phyloP scores from a whole-genome alignment of 2,329 filamentous ascomycete genomes.

The Curvularia hawaiiensis region DNA sequence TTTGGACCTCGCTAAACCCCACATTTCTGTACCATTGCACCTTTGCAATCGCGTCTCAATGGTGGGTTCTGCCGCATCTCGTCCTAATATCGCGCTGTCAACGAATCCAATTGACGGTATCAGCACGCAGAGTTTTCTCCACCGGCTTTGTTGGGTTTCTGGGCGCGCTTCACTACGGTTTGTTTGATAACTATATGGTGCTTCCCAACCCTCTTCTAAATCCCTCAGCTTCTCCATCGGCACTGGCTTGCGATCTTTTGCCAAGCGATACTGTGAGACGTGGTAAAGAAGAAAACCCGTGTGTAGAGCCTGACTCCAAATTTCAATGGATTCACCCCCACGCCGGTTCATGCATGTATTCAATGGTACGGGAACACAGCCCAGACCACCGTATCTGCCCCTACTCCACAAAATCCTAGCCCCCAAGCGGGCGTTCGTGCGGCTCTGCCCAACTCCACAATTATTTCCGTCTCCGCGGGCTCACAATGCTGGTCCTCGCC shows the following conservation, averaged over 20 bases:
- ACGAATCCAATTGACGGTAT: constrained; percentile 16
- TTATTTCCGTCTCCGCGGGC: constrained; percentile 12
- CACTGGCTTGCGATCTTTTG: background rate
- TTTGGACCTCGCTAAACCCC: constrained; percentile 36
- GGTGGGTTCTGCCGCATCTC: constrained; percentile 15
- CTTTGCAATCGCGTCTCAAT: constrained; percentile 20
- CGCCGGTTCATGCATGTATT: constrained; percentile 8
- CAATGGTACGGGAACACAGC: constrained; percentile 7
- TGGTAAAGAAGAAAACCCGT: too few relatives aligned
- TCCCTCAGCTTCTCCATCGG: background rate
- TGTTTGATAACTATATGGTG: background rate
- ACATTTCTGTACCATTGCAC: constrained; percentile 25
- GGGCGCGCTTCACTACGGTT: background rate
- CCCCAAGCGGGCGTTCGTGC: constrained; percentile 12
- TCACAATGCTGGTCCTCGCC: constrained; percentile 53
- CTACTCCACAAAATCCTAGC: constrained; percentile 26
- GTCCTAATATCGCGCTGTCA: constrained; percentile 17
- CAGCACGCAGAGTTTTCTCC: constrained; percentile 21
- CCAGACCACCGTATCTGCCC: constrained; percentile 21
- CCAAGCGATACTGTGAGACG: background rate
- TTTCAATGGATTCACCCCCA: constrained; percentile 3
- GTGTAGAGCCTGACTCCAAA: constrained; percentile 8
- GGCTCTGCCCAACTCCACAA: constrained; percentile 22
- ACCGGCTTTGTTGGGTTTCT: constrained; percentile 7
- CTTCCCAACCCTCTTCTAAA: background rate